A percentile compares a stretch with the other conserved stretches of the same genome.
These are phyloP conservation scores for Aspergillus sergii DNA, from an alignment of 2,329 filamentous ascomycete species.

Conservation along the genomic window DNA sequence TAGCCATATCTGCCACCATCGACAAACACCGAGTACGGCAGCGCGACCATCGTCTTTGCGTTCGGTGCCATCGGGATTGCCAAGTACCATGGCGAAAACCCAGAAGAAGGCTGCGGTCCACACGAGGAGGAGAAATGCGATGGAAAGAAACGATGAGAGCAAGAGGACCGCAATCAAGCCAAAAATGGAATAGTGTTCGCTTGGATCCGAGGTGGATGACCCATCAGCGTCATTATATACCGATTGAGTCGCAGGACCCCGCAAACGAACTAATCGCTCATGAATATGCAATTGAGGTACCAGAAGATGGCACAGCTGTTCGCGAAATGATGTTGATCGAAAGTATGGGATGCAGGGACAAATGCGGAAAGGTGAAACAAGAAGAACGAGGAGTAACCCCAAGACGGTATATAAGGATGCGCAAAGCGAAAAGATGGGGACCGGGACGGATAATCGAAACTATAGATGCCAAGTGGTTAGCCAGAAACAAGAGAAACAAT, in stretches of 20 bases:
- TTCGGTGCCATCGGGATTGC: conserved; percentile 63
- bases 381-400: conserved; percentile 53
- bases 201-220: conserved; percentile 29
- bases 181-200: conserved; percentile 37
- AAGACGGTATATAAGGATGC: conserved; percentile 59
- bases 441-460: conserved; percentile 58
- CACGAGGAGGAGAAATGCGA: conserved; percentile 58
- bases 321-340: conserved; percentile 48
- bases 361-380: conserved; percentile 58
- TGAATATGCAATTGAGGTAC: conserved; percentile 56
- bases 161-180: conserved; percentile 56
- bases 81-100: conserved; percentile 63
- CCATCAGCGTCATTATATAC: conserved; percentile 47
- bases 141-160: conserved; percentile 58
- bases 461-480: conserved; percentile 27
- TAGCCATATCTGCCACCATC: conserved; percentile 65
- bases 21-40: conserved; percentile 59
- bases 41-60: conserved; percentile 63
- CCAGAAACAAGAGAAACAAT: conserved; percentile 5
- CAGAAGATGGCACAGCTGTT: conserved; percentile 56
- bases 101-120: conserved; percentile 66
- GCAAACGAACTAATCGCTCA: conserved; percentile 37
- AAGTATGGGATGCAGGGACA: conserved; percentile 50
- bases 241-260: conserved; percentile 31
- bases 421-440: conserved; percentile 57